Evolutionary conservation across 352 stramenopile species (phyloP).

Genomic region (Phytopythium chamaehyphon): DNA sequence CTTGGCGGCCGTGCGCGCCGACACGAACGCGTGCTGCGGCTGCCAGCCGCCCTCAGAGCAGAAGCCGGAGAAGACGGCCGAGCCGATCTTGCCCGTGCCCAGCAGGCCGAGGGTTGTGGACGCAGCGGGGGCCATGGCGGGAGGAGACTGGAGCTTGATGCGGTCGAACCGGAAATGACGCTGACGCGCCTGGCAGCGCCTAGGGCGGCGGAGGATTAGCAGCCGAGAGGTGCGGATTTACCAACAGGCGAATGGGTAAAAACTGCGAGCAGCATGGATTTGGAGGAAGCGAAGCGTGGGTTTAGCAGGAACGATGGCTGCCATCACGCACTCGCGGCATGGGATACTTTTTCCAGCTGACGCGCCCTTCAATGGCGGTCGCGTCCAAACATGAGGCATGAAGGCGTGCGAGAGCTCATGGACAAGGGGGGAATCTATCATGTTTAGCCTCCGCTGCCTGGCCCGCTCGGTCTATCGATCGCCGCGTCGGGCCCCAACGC

Average conservation of each 20-base stretch:
- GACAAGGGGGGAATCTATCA: too few relatives aligned
- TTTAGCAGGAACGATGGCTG: neutral
- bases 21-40: slow-evolving; percentile 68
- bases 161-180: neutral
- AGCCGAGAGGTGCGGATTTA: too few relatives aligned
- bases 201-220: too few relatives aligned
- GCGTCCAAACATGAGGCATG: neutral
- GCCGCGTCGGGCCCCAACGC: neutral
- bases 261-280: too few relatives aligned
- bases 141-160: neutral
- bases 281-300: neutral
- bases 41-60: slow-evolving; percentile 77
- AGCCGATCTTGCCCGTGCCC: slow-evolving; percentile 86
- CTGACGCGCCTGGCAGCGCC: too few relatives aligned
- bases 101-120: slow-evolving; percentile 72
- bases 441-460: too few relatives aligned
- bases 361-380: neutral
- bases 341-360: slow-evolving; percentile 3
- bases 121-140: slow-evolving; percentile 40
- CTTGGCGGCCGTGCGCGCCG: slow-evolving; percentile 69
- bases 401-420: too few relatives aligned
- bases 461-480: neutral
- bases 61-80: slow-evolving; percentile 76
- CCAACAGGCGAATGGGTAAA: too few relatives aligned
- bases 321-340: neutral